phyloP scores from a whole-genome alignment of 768 basidiomycete genomes.

The Daedaleopsis sinensis region DNA sequence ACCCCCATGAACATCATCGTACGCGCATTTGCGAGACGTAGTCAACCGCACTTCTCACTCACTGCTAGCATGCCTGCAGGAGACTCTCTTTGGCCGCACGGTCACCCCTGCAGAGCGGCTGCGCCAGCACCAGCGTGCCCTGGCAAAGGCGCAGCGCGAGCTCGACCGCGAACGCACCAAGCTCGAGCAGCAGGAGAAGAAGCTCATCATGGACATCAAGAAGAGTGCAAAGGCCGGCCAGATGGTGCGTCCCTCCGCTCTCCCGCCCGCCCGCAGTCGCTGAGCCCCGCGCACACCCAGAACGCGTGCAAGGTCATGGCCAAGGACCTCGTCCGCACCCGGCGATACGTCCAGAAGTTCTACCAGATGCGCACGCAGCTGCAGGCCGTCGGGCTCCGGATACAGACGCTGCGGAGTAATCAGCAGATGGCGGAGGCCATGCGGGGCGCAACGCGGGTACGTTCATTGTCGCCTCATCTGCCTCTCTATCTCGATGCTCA shows the following conservation, averaged over 20 bases:
- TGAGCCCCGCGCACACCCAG: slow-evolving; percentile 46
- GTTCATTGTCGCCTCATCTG: slow-evolving; percentile 30
- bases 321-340: slow-evolving; percentile 95
- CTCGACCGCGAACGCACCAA: slow-evolving; percentile 94
- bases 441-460: slow-evolving; percentile 94
- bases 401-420: slow-evolving; percentile 95
- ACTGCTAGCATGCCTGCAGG: slow-evolving; percentile 49
- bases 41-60: slow-evolving; percentile 5
- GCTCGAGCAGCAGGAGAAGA: slow-evolving; percentile 96
- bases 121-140: slow-evolving; percentile 93
- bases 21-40: slow-evolving; percentile 29
- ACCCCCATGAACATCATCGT: slow-evolving; percentile 78
- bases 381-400: slow-evolving; percentile 92
- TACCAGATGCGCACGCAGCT: slow-evolving; percentile 98
- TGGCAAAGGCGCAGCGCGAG: slow-evolving; percentile 97
- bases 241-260: slow-evolving; percentile 57
- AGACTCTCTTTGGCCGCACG: slow-evolving; percentile 92
- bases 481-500: not conserved
- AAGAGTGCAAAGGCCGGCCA: slow-evolving; percentile 95
- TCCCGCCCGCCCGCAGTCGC: not conserved
- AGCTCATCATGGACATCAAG: slow-evolving; percentile 93
- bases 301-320: slow-evolving; percentile 99
- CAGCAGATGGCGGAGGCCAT: slow-evolving; percentile 99
- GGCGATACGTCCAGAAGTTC: slow-evolving; percentile 96
- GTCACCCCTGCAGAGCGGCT: slow-evolving; percentile 96